phyloP scores from a whole-genome alignment of 2,329 filamentous ascomycete species.

The Claviceps quebecensis region DNA sequence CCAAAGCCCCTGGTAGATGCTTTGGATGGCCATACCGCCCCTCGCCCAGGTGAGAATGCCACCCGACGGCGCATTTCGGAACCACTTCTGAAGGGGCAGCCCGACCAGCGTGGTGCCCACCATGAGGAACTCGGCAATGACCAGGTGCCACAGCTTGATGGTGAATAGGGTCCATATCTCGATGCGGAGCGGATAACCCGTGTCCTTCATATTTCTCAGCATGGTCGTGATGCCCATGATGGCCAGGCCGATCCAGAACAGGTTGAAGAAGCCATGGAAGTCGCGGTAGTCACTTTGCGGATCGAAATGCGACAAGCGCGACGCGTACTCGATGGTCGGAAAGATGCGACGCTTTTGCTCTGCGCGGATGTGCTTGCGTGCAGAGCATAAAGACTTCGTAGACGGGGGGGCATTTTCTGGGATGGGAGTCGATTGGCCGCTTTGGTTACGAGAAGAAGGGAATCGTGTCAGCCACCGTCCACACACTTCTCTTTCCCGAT shows the following conservation, averaged over 20 bases:
- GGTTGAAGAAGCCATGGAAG: conserved; percentile 92
- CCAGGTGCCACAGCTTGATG: conserved; percentile 78
- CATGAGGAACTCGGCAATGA: conserved; percentile 74
- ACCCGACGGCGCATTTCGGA: conserved; percentile 37
- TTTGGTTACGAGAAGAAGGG: conserved; percentile 18
- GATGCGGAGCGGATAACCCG: conserved; percentile 70
- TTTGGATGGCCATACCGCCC: conserved; percentile 72
- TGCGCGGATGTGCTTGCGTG: conserved; percentile 68
- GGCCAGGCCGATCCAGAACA: conserved; percentile 93
- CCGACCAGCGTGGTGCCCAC: conserved; percentile 58
- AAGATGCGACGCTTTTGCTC: conserved; percentile 75
- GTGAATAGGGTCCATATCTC: conserved; percentile 82
- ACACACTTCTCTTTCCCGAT: neutral
- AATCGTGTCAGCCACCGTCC: neutral
- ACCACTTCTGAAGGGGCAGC: conserved; percentile 58
- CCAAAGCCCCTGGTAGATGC: conserved; percentile 68
- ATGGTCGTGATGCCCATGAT: conserved; percentile 97
- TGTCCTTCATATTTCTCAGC: conserved; percentile 86
- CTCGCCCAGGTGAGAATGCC: conserved; percentile 55
- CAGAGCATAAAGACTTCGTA: conserved; percentile 69
- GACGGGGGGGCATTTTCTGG: conserved; percentile 89
- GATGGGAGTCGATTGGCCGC: conserved; percentile 71
- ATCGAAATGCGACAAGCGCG: conserved; percentile 90
- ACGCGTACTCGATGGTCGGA: conserved; percentile 81
- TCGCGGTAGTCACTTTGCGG: conserved; percentile 82